Evolutionary conservation across 106 monocot genomes (phyloP), one percentile per base, ranked within the genome.

Genomic region (Narthecium ossifragum): DNA sequence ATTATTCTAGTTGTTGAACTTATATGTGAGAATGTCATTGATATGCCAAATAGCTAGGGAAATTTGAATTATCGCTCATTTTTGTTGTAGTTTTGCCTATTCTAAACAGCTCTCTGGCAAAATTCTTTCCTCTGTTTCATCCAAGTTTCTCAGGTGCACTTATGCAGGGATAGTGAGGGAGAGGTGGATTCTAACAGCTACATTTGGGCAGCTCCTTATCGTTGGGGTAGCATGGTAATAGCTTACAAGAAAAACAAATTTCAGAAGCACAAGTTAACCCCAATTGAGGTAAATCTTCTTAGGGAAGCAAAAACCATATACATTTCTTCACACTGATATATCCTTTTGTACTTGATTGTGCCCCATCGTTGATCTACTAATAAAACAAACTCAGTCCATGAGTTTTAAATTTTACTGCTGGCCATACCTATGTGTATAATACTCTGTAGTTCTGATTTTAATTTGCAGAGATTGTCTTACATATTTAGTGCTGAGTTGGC

Each of bases 211-310:
- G 79, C 60, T 57, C 96, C 96, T 6, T 98, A 98, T 64, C 73
- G 90, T n/a, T 98, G 86, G 78, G 96, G 96, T 67, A 75, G 81
- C 30, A 75, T 98, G 78, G 86, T 84, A 26, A 98, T 98, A 66
- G 96, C 87, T 23, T 98, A 90, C 78, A 90, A 82, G 71, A 87
- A 80, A 63, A 76, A 61, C 46, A 98, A 87, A 73, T 90, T 98
- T 63, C 71, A 17, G 60, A 79, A 70, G 70, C 69, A 87, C 34
- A 87, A 81, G 50, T 52, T 98, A 33, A 64, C 68, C 43, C 90
- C 96, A 28, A 82, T 98, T 49, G 74, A 90, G 90, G 96, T 81
- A 38, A 45, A 20, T 22, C 40, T 24, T 18, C 46, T 48, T 50
- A 20, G 14, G 33, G 6, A n/a, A 31, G 24, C 34, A 46, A 43